Conservation (phyloP, 306 rosid species). For the Quercus engelmannii region DNA sequence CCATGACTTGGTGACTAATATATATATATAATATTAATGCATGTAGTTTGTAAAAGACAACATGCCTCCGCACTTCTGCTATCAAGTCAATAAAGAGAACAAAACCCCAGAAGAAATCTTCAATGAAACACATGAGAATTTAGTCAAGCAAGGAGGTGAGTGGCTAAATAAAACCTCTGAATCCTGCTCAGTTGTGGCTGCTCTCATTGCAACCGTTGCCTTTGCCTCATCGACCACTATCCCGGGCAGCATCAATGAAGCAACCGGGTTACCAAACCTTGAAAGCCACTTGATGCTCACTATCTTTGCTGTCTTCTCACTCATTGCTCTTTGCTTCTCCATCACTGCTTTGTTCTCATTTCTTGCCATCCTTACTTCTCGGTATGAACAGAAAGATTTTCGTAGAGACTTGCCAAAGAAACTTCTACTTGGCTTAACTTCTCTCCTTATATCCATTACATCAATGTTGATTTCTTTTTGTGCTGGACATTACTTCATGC, state of each 20-base stretch:
- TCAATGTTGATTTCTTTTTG: constrained; percentile 5
- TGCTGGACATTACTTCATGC: constrained; percentile 3
- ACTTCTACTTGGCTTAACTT: constrained; percentile 13
- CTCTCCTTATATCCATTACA: constrained; percentile 10
- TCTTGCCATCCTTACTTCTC: constrained; percentile 13
- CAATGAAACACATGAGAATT: constrained; percentile 16
- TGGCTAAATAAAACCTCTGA: constrained; percentile 45
- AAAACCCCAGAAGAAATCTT: constrained; percentile 41
- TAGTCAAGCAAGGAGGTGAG: constrained; percentile 19
- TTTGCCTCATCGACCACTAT: constrained; percentile 37
- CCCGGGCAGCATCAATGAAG: constrained; percentile 11
- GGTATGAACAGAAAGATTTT: background rate
- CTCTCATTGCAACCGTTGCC: constrained; percentile 50
- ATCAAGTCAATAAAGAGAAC: constrained; percentile 11
- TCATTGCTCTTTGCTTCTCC: constrained; percentile 30
- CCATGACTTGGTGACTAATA: too few species aligned
- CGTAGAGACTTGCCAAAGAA: background rate
- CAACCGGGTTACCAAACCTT: constrained; percentile 13
- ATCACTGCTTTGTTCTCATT: constrained; percentile 19
- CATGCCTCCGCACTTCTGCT: constrained; percentile 24
- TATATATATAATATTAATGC: too few species aligned
- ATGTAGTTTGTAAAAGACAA: constrained; percentile 41
- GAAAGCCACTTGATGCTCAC: constrained; percentile 1
- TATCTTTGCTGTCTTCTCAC: constrained; percentile 24
- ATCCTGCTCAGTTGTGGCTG: constrained; percentile 54